A percentile compares a stretch with the other conserved stretches of the same genome.
Conservation (phyloP, 306 rosid genomes). For the Glycine latifolia region DNA sequence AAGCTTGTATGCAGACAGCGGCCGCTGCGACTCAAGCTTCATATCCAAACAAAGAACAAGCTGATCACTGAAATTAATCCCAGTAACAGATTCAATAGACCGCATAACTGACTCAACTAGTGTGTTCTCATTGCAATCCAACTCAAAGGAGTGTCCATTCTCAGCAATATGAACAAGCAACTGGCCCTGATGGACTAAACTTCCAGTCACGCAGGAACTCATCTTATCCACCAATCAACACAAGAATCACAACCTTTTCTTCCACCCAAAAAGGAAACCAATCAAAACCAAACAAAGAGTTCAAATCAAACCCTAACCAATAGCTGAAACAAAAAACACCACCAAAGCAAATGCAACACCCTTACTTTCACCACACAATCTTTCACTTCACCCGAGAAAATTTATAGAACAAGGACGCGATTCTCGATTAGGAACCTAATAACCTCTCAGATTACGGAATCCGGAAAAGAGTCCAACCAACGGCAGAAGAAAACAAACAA, state of each 20-base stretch:
- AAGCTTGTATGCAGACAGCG: constrained; percentile 79
- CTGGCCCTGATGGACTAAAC: constrained; percentile 63
- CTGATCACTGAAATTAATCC: constrained; percentile 70
- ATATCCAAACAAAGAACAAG: constrained; percentile 84
- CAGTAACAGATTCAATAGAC: constrained; percentile 62
- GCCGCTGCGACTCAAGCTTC: constrained; percentile 80
- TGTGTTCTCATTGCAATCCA: constrained; percentile 69
- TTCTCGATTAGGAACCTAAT: constrained; percentile 37
- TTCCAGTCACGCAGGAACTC: constrained; percentile 68
- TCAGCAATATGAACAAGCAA: constrained; percentile 89
- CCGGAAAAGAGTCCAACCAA: constrained; percentile 38
- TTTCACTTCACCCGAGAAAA: background rate
- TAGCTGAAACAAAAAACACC: constrained; percentile 44
- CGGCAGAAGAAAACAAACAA: constrained; percentile 18
- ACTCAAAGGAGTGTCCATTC: constrained; percentile 85
- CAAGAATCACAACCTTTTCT: constrained; percentile 19
- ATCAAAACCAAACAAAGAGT: constrained; percentile 34
- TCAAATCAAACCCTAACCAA: constrained; percentile 43
- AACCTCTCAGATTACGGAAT: constrained; percentile 43
- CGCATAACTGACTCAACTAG: constrained; percentile 82
- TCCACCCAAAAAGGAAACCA: constrained; percentile 37
- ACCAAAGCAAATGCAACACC: constrained; percentile 43
- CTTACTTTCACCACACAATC: constrained; percentile 14
- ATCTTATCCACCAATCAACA: constrained; percentile 61
- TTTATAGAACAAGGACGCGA: background rate